Conservation (phyloP, 2,329 filamentous ascomycete species). For the Leptographium lundbergii region DNA sequence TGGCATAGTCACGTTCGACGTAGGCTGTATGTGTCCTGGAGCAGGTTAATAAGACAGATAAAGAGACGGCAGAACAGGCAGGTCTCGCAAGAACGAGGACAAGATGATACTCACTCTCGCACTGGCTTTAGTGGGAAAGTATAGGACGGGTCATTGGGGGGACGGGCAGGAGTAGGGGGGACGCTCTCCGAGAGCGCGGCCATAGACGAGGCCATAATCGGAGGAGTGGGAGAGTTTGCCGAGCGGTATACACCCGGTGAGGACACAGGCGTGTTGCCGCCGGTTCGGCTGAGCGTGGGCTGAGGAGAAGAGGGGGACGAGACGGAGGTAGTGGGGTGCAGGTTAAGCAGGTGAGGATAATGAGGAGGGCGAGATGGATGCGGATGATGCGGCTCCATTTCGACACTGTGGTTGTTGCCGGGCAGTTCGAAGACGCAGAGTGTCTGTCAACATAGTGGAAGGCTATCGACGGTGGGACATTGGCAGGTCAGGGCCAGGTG, state of each 20-base stretch:
- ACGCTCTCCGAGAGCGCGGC: constrained; percentile 36
- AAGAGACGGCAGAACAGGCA: neutral
- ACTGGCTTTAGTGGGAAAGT: constrained; percentile 62
- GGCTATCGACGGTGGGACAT: neutral
- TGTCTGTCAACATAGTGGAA: neutral
- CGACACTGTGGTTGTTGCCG: neutral
- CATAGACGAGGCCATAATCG: constrained; percentile 24
- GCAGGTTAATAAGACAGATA: constrained; percentile 1
- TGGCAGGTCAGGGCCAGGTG: neutral
- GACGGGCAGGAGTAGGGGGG: constrained; percentile 34
- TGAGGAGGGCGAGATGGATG: constrained; percentile 16
- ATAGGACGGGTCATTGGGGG: constrained; percentile 51
- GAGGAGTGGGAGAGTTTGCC: constrained; percentile 23
- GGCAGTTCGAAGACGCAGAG: neutral
- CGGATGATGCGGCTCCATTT: constrained; percentile 17
- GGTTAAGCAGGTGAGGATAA: constrained; percentile 22
- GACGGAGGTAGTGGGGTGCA: constrained; percentile 17
- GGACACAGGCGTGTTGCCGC: constrained; percentile 41
- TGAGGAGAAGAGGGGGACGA: constrained; percentile 20
- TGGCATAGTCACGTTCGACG: constrained; percentile 77
- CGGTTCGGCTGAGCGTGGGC: constrained; percentile 20
- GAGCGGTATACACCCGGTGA: constrained; percentile 52
- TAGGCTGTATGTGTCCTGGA: constrained; percentile 74
- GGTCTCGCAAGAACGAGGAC: neutral
- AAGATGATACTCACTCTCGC: constrained; percentile 50